A percentile compares a stretch with the other conserved stretches of the same genome.
These are phyloP conservation scores for Globisporangium uncinulatum DNA, from an alignment of 352 stramenopile species.

Conservation along the genomic window DNA sequence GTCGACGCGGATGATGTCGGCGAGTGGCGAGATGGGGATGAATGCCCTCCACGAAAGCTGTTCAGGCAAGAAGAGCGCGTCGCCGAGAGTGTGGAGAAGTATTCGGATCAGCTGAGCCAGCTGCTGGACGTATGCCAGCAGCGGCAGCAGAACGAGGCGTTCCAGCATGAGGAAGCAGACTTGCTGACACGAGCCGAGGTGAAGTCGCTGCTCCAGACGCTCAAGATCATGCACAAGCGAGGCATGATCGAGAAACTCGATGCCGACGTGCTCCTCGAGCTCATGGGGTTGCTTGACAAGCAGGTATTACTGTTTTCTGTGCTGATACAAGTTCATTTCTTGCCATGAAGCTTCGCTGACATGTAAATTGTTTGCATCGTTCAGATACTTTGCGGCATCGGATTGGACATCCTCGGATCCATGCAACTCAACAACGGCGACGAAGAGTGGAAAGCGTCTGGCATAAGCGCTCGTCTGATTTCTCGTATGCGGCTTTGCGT, in stretches of 20 bases:
- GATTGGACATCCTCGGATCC: slow-evolving; percentile 22
- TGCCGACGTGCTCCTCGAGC: slow-evolving; percentile 39
- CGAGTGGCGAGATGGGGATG: slow-evolving; percentile 16
- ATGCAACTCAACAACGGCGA: slow-evolving; percentile 26
- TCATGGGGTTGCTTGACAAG: slow-evolving; percentile 50
- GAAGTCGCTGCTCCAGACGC: slow-evolving; percentile 53
- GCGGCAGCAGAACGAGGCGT: slow-evolving; percentile 24
- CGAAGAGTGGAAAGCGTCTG: slow-evolving; percentile 25
- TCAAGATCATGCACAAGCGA: slow-evolving; percentile 69
- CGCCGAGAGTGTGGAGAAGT: slow-evolving; percentile 61
- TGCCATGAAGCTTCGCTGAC: not conserved
- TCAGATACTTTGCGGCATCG: slow-evolving; percentile 19
- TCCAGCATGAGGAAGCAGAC: slow-evolving; percentile 27
- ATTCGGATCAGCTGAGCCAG: slow-evolving; percentile 39
- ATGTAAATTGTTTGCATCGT: not conserved
- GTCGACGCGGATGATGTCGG: slow-evolving; percentile 9
- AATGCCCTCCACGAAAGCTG: slow-evolving; percentile 23
- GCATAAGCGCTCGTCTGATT: slow-evolving; percentile 32
- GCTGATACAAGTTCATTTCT: not conserved
- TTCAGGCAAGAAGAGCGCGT: slow-evolving; percentile 51
- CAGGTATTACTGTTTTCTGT: slow-evolving; percentile 25
- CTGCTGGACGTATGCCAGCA: slow-evolving; percentile 32
- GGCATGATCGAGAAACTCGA: slow-evolving; percentile 52
- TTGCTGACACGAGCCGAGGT: slow-evolving; percentile 46
- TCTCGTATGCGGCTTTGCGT: slow-evolving; percentile 33